Percentiles rank a stretch among this genome's conserved stretches.
Evolutionary conservation across 371 early-diverging fungal genomes (phyloP).

Genomic region (Blastocladiella emersonii): DNA sequence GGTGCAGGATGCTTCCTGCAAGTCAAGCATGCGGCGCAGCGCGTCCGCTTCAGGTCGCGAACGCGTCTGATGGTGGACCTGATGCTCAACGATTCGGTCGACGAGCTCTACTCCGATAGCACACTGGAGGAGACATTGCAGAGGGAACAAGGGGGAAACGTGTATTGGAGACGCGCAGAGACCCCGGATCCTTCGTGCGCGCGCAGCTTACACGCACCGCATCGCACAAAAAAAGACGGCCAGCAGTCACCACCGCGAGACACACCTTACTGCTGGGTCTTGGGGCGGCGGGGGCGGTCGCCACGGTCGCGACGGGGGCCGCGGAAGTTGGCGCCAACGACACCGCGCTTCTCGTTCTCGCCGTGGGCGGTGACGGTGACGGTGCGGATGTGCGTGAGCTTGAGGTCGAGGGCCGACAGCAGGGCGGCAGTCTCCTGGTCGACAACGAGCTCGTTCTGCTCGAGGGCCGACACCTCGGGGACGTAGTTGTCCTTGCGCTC

Average conservation of each 20-base stretch:
- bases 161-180: too few relatives aligned
- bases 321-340: slow-evolving; percentile 16
- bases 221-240: neutral
- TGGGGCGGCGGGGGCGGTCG: neutral
- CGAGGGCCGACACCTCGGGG: slow-evolving; percentile 97
- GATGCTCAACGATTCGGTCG: too few relatives aligned
- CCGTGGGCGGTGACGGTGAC: slow-evolving; percentile 1
- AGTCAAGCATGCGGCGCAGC: too few relatives aligned
- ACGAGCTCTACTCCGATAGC: too few relatives aligned
- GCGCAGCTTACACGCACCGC: too few relatives aligned
- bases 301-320: neutral
- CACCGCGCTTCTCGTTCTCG: slow-evolving; percentile 6
- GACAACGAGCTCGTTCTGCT: slow-evolving; percentile 83
- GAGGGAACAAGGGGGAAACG: too few relatives aligned
- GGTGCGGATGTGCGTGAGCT: slow-evolving; percentile 23
- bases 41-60: too few relatives aligned
- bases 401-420: slow-evolving; percentile 91
- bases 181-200: too few relatives aligned
- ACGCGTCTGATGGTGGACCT: too few relatives aligned
- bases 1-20: too few relatives aligned
- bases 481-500: slow-evolving; percentile 99
- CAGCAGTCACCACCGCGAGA: too few relatives aligned
- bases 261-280: neutral
- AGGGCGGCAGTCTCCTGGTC: slow-evolving; percentile 87
- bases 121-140: too few relatives aligned